Percentiles rank a stretch among this genome's conserved stretches.
phyloP scores from a whole-genome alignment of 2,329 filamentous ascomycete genomes.

The Arachnopeziza araneosa region DNA sequence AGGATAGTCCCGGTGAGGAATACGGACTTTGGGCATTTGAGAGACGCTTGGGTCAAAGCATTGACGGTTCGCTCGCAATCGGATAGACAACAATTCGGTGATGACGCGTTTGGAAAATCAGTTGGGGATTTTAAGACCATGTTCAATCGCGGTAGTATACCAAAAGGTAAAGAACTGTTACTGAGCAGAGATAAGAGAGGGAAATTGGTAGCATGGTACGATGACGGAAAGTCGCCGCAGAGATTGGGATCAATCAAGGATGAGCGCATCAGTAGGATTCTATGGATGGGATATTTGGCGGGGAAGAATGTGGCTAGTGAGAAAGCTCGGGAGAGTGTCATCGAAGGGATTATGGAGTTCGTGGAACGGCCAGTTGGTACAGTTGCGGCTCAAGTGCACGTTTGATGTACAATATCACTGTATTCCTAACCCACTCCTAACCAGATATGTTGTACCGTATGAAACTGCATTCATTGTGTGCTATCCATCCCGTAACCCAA shows the following conservation, averaged over 20 bases:
- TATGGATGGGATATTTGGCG: constrained; percentile 88
- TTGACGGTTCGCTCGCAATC: constrained; percentile 68
- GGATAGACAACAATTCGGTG: constrained; percentile 45
- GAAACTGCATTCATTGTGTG: not conserved
- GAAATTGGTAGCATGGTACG: constrained; percentile 62
- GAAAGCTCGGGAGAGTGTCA: constrained; percentile 70
- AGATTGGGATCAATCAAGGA: constrained; percentile 69
- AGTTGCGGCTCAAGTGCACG: constrained; percentile 67
- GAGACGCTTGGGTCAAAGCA: constrained; percentile 85
- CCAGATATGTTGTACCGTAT: not conserved
- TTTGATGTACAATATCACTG: constrained; percentile 2
- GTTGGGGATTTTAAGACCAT: constrained; percentile 73
- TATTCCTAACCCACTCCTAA: not conserved
- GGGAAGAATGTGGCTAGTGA: constrained; percentile 86
- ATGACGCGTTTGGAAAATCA: constrained; percentile 73
- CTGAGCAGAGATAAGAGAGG: constrained; percentile 64
- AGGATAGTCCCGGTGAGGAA: constrained; percentile 86
- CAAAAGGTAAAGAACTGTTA: constrained; percentile 74
- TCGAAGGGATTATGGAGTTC: constrained; percentile 82
- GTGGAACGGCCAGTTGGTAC: constrained; percentile 85
- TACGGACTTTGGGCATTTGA: constrained; percentile 88
- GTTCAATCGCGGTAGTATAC: constrained; percentile 76
- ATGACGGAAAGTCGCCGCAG: constrained; percentile 45
- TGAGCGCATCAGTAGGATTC: constrained; percentile 70
- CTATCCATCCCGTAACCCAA: constrained; percentile 4